Evolutionary conservation across 768 basidiomycete genomes (phyloP).

Genomic region (Termitomyces bulborhizus): DNA sequence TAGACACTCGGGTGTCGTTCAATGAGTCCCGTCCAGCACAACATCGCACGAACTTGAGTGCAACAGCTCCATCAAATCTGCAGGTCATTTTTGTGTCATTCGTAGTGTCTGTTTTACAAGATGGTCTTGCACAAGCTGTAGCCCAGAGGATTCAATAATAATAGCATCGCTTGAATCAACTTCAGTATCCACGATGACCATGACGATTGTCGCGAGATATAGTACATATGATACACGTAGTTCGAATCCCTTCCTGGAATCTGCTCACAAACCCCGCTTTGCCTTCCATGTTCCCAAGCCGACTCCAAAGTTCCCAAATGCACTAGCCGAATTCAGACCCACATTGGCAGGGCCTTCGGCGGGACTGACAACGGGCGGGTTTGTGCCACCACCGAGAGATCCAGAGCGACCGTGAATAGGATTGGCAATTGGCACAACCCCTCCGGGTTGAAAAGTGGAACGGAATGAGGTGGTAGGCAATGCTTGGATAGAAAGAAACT

Average conservation of each 20-base stretch:
- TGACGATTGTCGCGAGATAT: not conserved
- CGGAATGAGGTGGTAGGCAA: slow-evolving; percentile 64
- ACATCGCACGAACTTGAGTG: no score
- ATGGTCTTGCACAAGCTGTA: not conserved
- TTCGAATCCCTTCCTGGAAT: not conserved
- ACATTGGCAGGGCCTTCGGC: slow-evolving; percentile 9
- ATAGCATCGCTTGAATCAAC: not conserved
- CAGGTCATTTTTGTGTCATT: no score
- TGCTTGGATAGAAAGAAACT: slow-evolving; percentile 75
- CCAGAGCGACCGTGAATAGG: slow-evolving; percentile 13
- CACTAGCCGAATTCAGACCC: slow-evolving; percentile 13
- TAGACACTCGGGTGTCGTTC: no score
- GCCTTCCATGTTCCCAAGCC: slow-evolving; percentile 23
- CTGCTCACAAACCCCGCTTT: slow-evolving; percentile 3
- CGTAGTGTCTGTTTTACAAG: no score
- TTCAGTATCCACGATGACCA: not conserved
- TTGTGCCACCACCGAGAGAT: slow-evolving; percentile 7
- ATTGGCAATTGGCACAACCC: slow-evolving; percentile 3
- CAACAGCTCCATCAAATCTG: no score
- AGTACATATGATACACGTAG: slow-evolving; percentile 3
- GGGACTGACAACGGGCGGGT: slow-evolving; percentile 1
- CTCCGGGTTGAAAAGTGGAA: slow-evolving; percentile 48
- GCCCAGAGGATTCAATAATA: not conserved
- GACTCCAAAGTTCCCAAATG: slow-evolving; percentile 28
- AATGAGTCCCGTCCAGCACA: no score